These are phyloP conservation scores for Cryptococcus sp. DNA, from an alignment of 1,284 basidiomycete species.

Conservation along the genomic window DNA sequence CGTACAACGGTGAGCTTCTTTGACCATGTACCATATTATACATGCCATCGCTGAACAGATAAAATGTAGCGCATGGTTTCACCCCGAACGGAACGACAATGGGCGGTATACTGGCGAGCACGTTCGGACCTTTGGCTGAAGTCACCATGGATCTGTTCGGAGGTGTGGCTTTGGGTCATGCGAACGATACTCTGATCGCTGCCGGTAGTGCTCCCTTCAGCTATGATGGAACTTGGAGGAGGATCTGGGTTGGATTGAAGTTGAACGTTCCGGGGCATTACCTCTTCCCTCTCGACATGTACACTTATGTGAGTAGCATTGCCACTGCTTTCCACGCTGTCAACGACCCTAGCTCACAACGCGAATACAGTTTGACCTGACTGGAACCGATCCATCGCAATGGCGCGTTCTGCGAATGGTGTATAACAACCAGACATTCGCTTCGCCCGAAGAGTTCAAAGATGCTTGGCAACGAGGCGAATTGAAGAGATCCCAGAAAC, in stretches of 20 bases:
- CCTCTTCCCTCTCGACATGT: slow-evolving; percentile 61
- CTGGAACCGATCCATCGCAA: slow-evolving; percentile 59
- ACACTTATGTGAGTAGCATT: slow-evolving; percentile 18
- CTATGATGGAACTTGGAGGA: slow-evolving; percentile 64
- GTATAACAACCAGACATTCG: slow-evolving; percentile 63
- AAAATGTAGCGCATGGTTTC: slow-evolving; percentile 6
- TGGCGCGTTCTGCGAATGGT: slow-evolving; percentile 63
- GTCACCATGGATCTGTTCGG: slow-evolving; percentile 52
- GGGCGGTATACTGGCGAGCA: slow-evolving; percentile 40
- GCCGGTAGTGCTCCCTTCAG: slow-evolving; percentile 9
- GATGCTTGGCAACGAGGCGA: slow-evolving; percentile 61
- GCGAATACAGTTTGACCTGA: slow-evolving; percentile 62
- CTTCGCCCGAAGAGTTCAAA: slow-evolving; percentile 57
- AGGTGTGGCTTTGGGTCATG: slow-evolving; percentile 13
- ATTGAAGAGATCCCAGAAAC: slow-evolving; percentile 55
- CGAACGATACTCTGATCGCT: slow-evolving; percentile 9
- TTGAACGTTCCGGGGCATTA: slow-evolving; percentile 47
- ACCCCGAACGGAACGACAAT: slow-evolving; percentile 46
- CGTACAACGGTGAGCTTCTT: slow-evolving; percentile 22
- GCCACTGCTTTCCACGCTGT: not conserved
- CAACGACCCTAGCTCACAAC: not conserved
- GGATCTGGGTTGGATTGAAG: slow-evolving; percentile 26
- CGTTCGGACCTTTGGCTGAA: slow-evolving; percentile 17
- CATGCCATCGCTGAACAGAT: not conserved
- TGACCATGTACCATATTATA: not conserved